These are phyloP conservation scores for Xerocomus spinulosus DNA, from an alignment of 768 basidiomycete genomes.

Conservation along the genomic window DNA sequence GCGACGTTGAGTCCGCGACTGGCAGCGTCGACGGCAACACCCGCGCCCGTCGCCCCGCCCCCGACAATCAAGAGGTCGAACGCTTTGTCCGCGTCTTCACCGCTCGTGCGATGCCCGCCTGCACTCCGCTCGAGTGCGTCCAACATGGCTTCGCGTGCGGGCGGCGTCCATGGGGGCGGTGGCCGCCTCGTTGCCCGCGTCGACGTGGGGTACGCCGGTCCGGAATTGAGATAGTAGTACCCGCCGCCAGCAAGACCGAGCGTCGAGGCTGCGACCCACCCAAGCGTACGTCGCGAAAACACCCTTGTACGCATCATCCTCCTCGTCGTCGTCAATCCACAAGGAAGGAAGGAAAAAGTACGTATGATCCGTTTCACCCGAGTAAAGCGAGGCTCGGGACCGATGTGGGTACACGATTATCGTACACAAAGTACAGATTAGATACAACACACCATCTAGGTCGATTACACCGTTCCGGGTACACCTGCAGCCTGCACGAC, in stretches of 20 bases:
- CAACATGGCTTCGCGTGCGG: slow-evolving; percentile 63
- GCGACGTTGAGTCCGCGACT: slow-evolving; percentile 89
- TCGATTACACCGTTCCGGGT: not conserved
- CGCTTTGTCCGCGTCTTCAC: slow-evolving; percentile 43
- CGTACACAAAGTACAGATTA: not conserved
- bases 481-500: slow-evolving; percentile 60
- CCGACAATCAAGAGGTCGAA: slow-evolving; percentile 86
- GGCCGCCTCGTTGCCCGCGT: slow-evolving; percentile 66
- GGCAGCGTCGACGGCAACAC: slow-evolving; percentile 94
- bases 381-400: too few species aligned
- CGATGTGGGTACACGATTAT: too few species aligned
- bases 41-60: slow-evolving; percentile 94
- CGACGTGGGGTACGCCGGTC: slow-evolving; percentile 60
- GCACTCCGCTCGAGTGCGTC: slow-evolving; percentile 35
- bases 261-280: slow-evolving; percentile 49
- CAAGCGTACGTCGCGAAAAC: slow-evolving; percentile 55
- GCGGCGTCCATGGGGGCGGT: slow-evolving; percentile 77
- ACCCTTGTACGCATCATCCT: slow-evolving; percentile 24
- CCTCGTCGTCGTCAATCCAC: slow-evolving; percentile 3
- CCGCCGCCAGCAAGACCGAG: slow-evolving; percentile 51
- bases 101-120: not conserved
- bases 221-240: slow-evolving; percentile 71
- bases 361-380: too few species aligned
- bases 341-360: not conserved
- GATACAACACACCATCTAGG: not conserved